Evolutionary conservation across 2,329 filamentous ascomycete genomes (phyloP), one percentile per base, ranked within the genome.

Genomic region (Colletotrichum tabaci): DNA sequence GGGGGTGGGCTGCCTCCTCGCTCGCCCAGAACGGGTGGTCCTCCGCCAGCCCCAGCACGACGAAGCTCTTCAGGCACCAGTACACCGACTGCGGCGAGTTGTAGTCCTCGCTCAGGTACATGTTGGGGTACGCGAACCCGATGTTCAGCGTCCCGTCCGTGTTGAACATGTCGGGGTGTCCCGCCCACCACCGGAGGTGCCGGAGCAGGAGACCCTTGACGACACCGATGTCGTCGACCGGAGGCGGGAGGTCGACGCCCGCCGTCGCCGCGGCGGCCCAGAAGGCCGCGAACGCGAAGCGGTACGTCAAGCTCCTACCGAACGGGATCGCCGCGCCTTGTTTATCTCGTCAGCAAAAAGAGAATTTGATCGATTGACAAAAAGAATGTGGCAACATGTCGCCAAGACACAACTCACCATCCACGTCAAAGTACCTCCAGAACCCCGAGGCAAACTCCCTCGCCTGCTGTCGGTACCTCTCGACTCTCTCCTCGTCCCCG

Each of bases 61-160:
- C 75, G 15, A 87, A 80, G 0, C 81, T 81, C 73, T 87, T 87
- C 66, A 86, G 74, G 21, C 82, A 82, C 85, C 85, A 87, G 70
- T 87, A 87, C 0, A 82, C 79, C 0, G 84, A 86, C 72, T 87
- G 85, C 0, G 85, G 84, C 7, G 85, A 87, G 74, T 87, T 87
- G 76, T 87, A 87, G 71, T 86, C 83, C 76, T 87, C 85, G 67
- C 80, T 79, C 79, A 87, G 81, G 72, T 84, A 87, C 80, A 85
- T 85, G 74, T 87, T 87, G 4, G 69, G 66, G 52, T 72, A 74
- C 13, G 46, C 38, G 30, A 66, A 73, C n/a, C 73, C 84, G 52
- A 85, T 84, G 16, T 80, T 85, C 57, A 86, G 50, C 0, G 83
- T 85, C 5, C 84, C 83, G 63, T 86, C 84, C 1, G 77, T 44